Base-by-base conservation (phyloP, 2,329 filamentous ascomycete species). In the Alternaria longipes region DNA sequence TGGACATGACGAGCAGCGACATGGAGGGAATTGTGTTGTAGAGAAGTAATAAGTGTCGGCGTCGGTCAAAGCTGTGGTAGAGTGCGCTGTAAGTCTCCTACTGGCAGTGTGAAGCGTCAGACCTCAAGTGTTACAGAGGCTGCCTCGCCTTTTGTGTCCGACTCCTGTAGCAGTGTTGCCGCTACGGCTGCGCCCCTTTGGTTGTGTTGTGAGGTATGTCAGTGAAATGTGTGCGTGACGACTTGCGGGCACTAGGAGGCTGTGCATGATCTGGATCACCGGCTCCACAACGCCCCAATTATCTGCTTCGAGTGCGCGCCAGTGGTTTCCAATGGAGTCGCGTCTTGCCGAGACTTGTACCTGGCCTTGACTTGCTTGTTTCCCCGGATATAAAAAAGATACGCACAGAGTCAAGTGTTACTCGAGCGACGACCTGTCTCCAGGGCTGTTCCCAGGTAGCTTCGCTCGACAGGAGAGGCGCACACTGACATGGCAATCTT, bases 1-100 rank as follows among this genome's bases (percentile, higher is more conserved):
- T 66, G 47, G 69, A 62, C 70, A 75, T 74, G 56, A 73, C 54
- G 51, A 75, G 59, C 8, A 74, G 62, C 51, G 68, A 74, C 71
- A 74, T 74, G 32, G 57, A 60, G 50, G 22, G 46, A 26, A 53
- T 52, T 32, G n/a, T 45, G 32, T 26, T n/a, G 28, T 40, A 16
- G 28, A 36, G 14, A 12, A 45, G 44, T 18, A 32, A 28, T n/a
- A 34, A 24, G 36, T 24, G 45, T 34, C 12, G 22, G 34, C 44
- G 56, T 45, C 49, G 32, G 36, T 11, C 22, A 34, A 54, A 51
- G 59, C 55, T 50, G 54, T 57, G 54, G 53, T 36, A 20, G 28
- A 28, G 32, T 57, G 36, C 41, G 41, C 36, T 60, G 58, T 14
- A 20, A 41, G 41, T 47, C 32, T 41, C 9, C 11, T 24, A 30